These are phyloP conservation scores for Umbellularia californica DNA, from an alignment of 164 flowering plant genomes.

Conservation along the genomic window DNA sequence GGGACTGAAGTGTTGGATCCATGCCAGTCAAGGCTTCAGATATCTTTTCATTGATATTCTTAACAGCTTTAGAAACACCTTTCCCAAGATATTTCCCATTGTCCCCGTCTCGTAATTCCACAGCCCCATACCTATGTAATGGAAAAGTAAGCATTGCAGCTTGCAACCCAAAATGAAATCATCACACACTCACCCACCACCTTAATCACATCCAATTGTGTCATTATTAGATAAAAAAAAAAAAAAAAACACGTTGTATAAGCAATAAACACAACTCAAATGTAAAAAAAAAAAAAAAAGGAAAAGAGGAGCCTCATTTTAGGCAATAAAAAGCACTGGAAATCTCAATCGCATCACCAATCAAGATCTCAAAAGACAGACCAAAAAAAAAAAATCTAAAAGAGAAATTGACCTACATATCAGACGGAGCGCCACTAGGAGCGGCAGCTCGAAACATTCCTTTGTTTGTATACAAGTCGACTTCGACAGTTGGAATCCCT, in stretches of 20 bases:
- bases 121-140: constrained; percentile 69
- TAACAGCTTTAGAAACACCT: constrained; percentile 79
- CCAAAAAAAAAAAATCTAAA: background rate
- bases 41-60: constrained; percentile 77
- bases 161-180: background rate
- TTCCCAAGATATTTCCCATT: constrained; percentile 81
- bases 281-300: too few relatives aligned
- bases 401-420: constrained; percentile 46
- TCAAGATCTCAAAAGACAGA: background rate
- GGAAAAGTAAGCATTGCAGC: background rate
- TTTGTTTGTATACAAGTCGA: constrained; percentile 82
- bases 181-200: background rate
- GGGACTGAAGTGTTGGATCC: constrained; percentile 90
- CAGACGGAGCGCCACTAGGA: constrained; percentile 71
- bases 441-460: constrained; percentile 87
- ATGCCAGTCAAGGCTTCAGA: constrained; percentile 87
- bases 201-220: background rate
- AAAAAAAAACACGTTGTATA: too few relatives aligned
- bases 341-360: background rate
- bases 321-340: background rate
- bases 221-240: too few relatives aligned
- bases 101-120: constrained; percentile 92
- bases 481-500: constrained; percentile 97
- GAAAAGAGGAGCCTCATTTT: too few relatives aligned
- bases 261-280: too few relatives aligned